Evolutionary conservation across 345 rosid genomes (phyloP), one percentile per base, ranked within the genome.

Genomic region (Rhodamnia argentea): DNA sequence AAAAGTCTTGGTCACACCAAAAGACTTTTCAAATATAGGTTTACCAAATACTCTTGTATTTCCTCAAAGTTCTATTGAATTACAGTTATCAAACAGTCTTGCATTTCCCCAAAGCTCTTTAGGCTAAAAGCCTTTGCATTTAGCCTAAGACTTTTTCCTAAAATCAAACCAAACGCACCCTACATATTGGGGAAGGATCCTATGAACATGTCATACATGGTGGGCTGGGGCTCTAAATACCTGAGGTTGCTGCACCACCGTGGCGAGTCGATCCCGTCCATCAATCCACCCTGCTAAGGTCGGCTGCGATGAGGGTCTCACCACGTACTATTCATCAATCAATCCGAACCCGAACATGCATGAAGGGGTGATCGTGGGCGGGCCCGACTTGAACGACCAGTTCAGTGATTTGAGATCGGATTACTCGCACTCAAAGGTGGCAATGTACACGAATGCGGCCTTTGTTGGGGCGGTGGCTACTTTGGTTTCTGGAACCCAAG

Each of bases 331-430:
- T 88, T 55, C 62, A 78, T 88, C 93, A 6, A 85, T 53, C 64
- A 18, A 86, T 18, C 93, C 97, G 12, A 95, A 96, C 78, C 96
- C 93, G 14, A 96, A 95, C 85, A 81, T 60, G 24, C 98, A 95
- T 74, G 91, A 86, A 23, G 98, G 99, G 5, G 96, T 98, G 37
- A 88, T 95, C 51, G 97, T 94, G 29, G 99, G 99, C 9, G 98
- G 98, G 16, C 99, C 98, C 3, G 90, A 93, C 87, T 90, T 90
- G 15, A 86, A 86, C 10, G 97, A 95, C 86, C 87, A 59, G 18
- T 95, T 88, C 87, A 87, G 76, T 26, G 97, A 94, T 84, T 15
- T 52, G n/a, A 93, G 92, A 87, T 84, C 94, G 14, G 96, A 93
- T 84, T 92, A 92, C 84, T 89, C 95, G 4, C 97, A 93, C 84